Conservation (phyloP, 371 early-diverging fungal species). For the Mortierella sp. region DNA sequence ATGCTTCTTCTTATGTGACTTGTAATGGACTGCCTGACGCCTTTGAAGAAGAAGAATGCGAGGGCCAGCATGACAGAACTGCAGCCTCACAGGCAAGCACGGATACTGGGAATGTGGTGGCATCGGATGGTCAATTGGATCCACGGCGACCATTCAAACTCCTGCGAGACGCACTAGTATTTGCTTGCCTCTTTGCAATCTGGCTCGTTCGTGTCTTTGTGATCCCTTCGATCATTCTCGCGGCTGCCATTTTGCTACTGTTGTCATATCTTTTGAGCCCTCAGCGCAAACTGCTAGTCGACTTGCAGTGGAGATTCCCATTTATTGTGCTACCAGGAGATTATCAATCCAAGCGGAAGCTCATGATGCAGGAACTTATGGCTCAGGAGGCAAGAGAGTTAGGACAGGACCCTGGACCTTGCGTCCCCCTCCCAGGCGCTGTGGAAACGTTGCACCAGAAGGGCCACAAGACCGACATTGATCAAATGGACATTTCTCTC, state of each 20-base stretch:
- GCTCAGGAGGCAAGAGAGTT: conserved; percentile 46
- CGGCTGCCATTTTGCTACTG: conserved; percentile 49
- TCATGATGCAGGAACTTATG: conserved; percentile 54
- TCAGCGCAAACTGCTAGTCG: conserved; percentile 51
- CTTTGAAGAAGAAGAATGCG: conserved; percentile 18
- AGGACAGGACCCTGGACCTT: conserved; percentile 29
- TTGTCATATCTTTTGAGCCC: conserved; percentile 54
- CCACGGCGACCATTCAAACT: conserved; percentile 47
- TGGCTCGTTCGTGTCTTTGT: conserved; percentile 55
- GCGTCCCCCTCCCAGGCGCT: conserved; percentile 32
- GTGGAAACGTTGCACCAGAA: conserved; percentile 35
- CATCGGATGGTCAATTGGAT: conserved; percentile 19
- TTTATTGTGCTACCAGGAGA: conserved; percentile 56
- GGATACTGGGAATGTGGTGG: neutral
- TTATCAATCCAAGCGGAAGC: conserved; percentile 51
- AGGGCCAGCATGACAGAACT: neutral
- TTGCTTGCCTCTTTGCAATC: conserved; percentile 34
- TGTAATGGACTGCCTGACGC: conserved; percentile 3
- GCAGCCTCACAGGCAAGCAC: neutral
- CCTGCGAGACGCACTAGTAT: conserved; percentile 25
- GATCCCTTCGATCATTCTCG: conserved; percentile 50
- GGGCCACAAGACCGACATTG: conserved; percentile 53
- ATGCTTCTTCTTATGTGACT: neutral
- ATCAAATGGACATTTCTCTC: conserved; percentile 45
- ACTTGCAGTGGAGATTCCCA: conserved; percentile 54